phyloP scores from a whole-genome alignment of 2,329 filamentous ascomycete species.

The Metarhizium robertsii region DNA sequence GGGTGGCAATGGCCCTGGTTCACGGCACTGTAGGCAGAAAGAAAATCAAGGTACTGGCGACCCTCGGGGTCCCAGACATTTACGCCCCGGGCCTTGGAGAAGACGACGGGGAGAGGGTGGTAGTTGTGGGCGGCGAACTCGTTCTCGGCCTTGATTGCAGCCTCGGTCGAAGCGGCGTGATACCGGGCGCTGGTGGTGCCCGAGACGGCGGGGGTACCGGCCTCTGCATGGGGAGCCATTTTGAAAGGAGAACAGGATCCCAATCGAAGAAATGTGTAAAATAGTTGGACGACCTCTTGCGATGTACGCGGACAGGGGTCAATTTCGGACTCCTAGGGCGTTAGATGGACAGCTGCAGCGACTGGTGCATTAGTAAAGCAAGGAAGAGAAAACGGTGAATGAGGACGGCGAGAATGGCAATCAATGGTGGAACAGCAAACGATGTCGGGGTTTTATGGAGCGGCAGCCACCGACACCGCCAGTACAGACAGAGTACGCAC shows the following conservation, averaged over 20 bases:
- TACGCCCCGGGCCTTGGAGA: constrained; percentile 73
- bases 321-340: neutral
- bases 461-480: neutral
- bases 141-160: constrained; percentile 73
- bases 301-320: neutral
- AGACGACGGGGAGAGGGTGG: constrained; percentile 91
- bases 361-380: neutral
- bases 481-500: too few species aligned
- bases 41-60: constrained; percentile 91
- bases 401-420: neutral
- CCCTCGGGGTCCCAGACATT: constrained; percentile 97
- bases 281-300: neutral
- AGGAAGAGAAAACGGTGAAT: neutral
- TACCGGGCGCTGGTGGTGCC: constrained; percentile 31
- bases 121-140: constrained; percentile 96
- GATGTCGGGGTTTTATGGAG: neutral
- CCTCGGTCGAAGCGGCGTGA: constrained; percentile 70
- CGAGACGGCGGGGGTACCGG: constrained; percentile 17
- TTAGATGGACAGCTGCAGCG: neutral
- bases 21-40: constrained; percentile 95
- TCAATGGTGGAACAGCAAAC: constrained; percentile 1
- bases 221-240: constrained; percentile 54
- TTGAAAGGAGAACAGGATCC: constrained; percentile 7
- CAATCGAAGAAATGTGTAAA: neutral
- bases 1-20: constrained; percentile 98